Conservation (phyloP, 805 yeast species). For the Pichia sporocuriosa region DNA sequence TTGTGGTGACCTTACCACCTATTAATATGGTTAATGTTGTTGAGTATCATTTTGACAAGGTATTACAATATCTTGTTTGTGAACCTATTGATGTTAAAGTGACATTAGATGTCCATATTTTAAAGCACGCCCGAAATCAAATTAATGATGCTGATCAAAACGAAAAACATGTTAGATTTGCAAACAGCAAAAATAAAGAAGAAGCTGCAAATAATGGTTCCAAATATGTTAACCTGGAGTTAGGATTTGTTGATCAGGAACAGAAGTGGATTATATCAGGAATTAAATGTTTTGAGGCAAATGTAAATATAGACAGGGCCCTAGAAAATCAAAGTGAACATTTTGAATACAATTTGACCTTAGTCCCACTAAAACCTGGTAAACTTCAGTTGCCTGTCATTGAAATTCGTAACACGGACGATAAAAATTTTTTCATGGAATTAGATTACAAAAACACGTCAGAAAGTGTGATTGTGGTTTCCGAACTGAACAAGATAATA, state of each 20-base stretch:
- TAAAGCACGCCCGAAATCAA: constrained; percentile 11
- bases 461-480: constrained; percentile 64
- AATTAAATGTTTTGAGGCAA: constrained; percentile 42
- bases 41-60: constrained; percentile 36
- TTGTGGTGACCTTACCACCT: constrained; percentile 58
- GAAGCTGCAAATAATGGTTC: constrained; percentile 12
- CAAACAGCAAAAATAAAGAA: neutral
- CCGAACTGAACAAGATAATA: constrained; percentile 56
- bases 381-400: constrained; percentile 61
- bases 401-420: constrained; percentile 32
- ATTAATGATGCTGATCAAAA: constrained; percentile 10
- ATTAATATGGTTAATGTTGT: constrained; percentile 55
- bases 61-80: constrained; percentile 50
- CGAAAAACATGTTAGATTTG: constrained; percentile 28
- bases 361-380: constrained; percentile 76
- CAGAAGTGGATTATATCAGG: constrained; percentile 77
- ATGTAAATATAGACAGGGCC: constrained; percentile 16
- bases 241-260: constrained; percentile 36
- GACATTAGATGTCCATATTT: constrained; percentile 26
- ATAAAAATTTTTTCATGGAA: constrained; percentile 43
- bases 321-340: constrained; percentile 8
- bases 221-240: constrained; percentile 16
- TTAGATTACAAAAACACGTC: constrained; percentile 61
- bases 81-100: constrained; percentile 48
- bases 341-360: constrained; percentile 33